Conservation (phyloP, 2,329 filamentous ascomycete genomes). For the Colletotrichum endophyticum region DNA sequence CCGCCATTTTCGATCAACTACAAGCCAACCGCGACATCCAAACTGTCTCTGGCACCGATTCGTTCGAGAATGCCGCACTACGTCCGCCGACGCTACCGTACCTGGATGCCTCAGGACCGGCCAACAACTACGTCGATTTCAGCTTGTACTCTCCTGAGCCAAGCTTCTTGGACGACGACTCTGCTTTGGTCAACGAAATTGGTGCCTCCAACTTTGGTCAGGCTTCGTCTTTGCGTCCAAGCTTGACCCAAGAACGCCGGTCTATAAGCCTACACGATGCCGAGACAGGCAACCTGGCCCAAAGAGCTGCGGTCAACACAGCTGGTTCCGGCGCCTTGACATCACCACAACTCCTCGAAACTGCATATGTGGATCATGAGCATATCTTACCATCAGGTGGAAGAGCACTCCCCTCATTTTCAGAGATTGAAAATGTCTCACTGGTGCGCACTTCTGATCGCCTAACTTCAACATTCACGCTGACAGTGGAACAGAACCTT, state of each 20-base stretch:
- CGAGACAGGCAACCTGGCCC: neutral
- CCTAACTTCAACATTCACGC: neutral
- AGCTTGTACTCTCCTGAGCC: slow-evolving; percentile 59
- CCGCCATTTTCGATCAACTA: slow-evolving; percentile 27
- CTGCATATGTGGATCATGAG: neutral
- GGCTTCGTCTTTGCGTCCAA: neutral
- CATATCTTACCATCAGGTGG: neutral
- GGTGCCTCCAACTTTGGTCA: neutral
- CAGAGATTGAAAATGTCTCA: neutral
- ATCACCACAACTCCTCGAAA: neutral
- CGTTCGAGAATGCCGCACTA: neutral
- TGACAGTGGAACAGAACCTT: neutral
- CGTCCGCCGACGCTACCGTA: slow-evolving; percentile 40
- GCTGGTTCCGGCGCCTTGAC: neutral
- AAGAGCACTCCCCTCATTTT: neutral
- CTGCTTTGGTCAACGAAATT: slow-evolving; percentile 34
- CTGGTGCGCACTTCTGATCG: neutral
- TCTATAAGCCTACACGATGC: neutral
- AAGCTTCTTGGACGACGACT: slow-evolving; percentile 54
- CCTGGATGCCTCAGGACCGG: slow-evolving; percentile 38
- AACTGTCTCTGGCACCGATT: neutral
- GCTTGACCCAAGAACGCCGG: neutral
- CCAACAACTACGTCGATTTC: slow-evolving; percentile 58
- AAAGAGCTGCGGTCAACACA: neutral
- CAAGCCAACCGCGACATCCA: neutral